A percentile compares a stretch with the other conserved stretches of the same genome.
phyloP scores from a whole-genome alignment of 805 yeast species.

The Saccharomycopsis oosterbeekiorum region DNA sequence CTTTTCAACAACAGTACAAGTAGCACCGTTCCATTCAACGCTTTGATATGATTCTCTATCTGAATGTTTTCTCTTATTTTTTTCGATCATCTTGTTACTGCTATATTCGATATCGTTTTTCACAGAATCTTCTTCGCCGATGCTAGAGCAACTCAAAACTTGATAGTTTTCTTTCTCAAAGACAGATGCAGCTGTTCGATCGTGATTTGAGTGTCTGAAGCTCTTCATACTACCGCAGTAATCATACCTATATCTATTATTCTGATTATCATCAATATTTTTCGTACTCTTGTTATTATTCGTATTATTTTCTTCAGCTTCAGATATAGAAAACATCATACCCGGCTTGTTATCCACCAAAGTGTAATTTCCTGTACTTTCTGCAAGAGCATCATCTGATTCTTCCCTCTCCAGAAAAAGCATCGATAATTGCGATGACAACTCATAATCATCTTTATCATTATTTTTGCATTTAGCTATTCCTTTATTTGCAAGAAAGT shows the following conservation, averaged over 20 bases:
- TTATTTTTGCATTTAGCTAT: not conserved
- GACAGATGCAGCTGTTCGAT: not conserved
- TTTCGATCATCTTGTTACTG: not conserved
- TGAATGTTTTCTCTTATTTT: constrained; percentile 5
- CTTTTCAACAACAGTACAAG: not conserved
- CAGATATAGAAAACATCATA: constrained; percentile 10
- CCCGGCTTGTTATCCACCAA: not conserved
- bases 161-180: not conserved
- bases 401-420: not conserved
- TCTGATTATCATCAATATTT: not conserved
- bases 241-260: no score
- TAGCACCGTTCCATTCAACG: not conserved
- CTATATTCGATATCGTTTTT: not conserved
- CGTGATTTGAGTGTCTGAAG: not conserved
- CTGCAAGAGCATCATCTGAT: not conserved
- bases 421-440: not conserved
- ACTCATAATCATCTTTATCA: not conserved
- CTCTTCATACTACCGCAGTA: not conserved
- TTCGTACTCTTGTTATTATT: not conserved
- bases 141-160: not conserved
- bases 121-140: not conserved
- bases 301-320: constrained; percentile 2
- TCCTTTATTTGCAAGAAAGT: not conserved
- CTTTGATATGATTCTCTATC: constrained; percentile 1
- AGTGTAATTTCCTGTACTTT: not conserved